Evolutionary conservation across 2,329 filamentous ascomycete genomes (phyloP).

Genomic region (Leptosphaerulina australis): DNA sequence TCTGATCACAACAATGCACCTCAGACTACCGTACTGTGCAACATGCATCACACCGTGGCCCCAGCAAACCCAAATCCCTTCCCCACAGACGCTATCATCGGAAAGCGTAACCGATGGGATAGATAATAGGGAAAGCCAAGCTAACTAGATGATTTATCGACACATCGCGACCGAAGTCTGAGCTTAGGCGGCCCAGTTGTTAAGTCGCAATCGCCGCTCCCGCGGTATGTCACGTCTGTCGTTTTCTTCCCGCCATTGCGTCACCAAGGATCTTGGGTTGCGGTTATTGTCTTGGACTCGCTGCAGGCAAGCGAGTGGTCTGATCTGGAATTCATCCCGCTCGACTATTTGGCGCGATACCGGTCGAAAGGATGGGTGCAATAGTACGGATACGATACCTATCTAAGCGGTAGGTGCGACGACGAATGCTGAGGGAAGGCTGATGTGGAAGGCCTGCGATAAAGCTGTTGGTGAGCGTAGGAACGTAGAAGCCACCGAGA

Average conservation of each 20-base stretch:
- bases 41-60: constrained; percentile 16
- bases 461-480: neutral
- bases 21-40: neutral
- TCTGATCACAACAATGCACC: neutral
- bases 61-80: constrained; percentile 11
- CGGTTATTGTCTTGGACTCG: neutral
- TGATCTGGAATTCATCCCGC: constrained; percentile 4
- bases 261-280: constrained; percentile 5
- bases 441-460: neutral
- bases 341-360: constrained; percentile 15
- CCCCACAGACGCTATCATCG: constrained; percentile 11
- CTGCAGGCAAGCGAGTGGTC: neutral
- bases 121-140: constrained; percentile 7
- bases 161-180: constrained; percentile 15
- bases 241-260: constrained; percentile 2
- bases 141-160: constrained; percentile 12
- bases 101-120: constrained; percentile 2
- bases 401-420: constrained; percentile 1
- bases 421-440: neutral
- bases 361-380: constrained; percentile 9
- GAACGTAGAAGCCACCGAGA: neutral
- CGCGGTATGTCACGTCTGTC: constrained; percentile 3
- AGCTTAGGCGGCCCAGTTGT: constrained; percentile 8
- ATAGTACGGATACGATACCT: constrained; percentile 8
- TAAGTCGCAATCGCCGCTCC: constrained; percentile 10